These are phyloP conservation scores for Colletotrichum lini DNA, from an alignment of 2,329 filamentous ascomycete genomes.

Conservation along the genomic window DNA sequence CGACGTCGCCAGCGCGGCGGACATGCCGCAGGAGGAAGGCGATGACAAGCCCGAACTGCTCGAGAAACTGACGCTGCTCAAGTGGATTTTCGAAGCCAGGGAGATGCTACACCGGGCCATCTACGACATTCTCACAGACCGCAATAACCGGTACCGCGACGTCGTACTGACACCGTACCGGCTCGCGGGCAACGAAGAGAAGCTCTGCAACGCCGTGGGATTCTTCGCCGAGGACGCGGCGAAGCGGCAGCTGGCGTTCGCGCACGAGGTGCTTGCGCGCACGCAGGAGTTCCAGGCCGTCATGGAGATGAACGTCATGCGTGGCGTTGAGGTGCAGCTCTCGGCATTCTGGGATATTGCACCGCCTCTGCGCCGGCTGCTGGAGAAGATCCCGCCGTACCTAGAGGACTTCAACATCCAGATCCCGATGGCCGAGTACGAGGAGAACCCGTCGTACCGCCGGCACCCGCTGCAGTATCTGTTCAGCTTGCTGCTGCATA, in stretches of 20 bases:
- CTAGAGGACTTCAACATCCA: conserved; percentile 76
- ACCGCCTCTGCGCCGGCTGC: conserved; percentile 81
- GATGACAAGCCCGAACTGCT: conserved; percentile 94
- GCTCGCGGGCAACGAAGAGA: conserved; percentile 81
- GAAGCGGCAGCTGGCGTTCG: conserved; percentile 79
- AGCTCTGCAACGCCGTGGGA: conserved; percentile 81
- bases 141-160: conserved; percentile 88
- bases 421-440: conserved; percentile 84
- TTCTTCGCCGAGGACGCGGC: conserved; percentile 88
- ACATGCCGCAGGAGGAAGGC: conserved; percentile 92
- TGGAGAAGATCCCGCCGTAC: conserved; percentile 81
- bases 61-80: conserved; percentile 93
- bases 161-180: conserved; percentile 87
- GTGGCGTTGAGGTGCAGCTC: conserved; percentile 91
- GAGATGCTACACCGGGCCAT: conserved; percentile 88
- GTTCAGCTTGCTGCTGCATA: conserved; percentile 86
- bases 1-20: conserved; percentile 75
- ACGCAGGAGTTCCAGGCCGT: conserved; percentile 83
- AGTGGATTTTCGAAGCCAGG: conserved; percentile 97
- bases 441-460: conserved; percentile 88
- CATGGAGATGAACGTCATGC: conserved; percentile 86
- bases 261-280: conserved; percentile 79
- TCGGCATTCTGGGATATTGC: conserved; percentile 99
- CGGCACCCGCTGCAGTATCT: conserved; percentile 91
- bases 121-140: conserved; percentile 86